These are phyloP conservation scores for Dicorynia guianensis DNA, from an alignment of 306 rosid species.

Conservation along the genomic window DNA sequence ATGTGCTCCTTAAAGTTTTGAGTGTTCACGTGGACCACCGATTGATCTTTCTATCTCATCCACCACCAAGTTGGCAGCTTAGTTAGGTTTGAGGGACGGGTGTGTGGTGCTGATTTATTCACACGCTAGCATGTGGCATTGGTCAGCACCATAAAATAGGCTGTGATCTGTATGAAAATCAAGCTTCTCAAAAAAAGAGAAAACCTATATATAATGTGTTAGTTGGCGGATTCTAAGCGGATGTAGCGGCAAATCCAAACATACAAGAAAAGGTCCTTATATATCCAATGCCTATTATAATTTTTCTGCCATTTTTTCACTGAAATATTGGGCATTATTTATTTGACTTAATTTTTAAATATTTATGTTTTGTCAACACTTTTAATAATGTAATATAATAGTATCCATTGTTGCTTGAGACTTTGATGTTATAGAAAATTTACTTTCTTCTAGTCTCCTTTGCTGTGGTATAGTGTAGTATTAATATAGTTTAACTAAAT, in stretches of 20 bases:
- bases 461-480: too few relatives aligned
- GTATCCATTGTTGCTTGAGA: too few relatives aligned
- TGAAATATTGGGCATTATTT: too few relatives aligned
- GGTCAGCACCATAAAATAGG: conserved; percentile 26
- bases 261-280: conserved; percentile 45
- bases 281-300: too few relatives aligned
- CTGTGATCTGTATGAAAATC: not conserved
- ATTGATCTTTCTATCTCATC: conserved; percentile 33
- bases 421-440: too few relatives aligned
- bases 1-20: conserved; percentile 23
- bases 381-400: too few relatives aligned
- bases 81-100: conserved; percentile 50
- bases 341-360: too few relatives aligned
- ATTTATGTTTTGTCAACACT: too few relatives aligned
- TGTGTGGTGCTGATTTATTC: conserved; percentile 58
- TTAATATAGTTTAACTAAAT: too few relatives aligned
- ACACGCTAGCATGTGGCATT: conserved; percentile 34
- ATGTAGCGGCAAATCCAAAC: conserved; percentile 28
- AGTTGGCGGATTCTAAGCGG: conserved; percentile 45
- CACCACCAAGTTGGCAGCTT: conserved; percentile 29
- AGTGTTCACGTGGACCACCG: conserved; percentile 41
- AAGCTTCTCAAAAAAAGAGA: not conserved
- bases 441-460: too few relatives aligned
- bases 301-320: too few relatives aligned
- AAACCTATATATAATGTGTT: conserved; percentile 12